Base-by-base conservation (phyloP, 2,329 filamentous ascomycete genomes). In the Scytalidium sp. region DNA sequence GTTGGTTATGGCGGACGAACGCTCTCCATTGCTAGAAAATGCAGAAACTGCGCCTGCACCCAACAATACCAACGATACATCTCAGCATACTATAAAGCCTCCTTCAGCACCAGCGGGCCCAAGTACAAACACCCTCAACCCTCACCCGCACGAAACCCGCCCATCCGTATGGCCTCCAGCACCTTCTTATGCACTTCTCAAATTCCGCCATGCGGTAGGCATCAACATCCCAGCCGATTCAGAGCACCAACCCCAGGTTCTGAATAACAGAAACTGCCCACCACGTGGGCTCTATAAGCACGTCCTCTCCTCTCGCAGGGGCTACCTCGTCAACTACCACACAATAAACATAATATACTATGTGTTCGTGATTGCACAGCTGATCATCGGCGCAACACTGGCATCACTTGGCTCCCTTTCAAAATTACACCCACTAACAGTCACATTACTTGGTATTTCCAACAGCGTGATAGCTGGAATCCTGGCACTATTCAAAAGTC, bases 401-500 rank as follows among this genome's bases (percentile, higher is more conserved):
- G 76, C 75, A 1, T 69, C 72, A 0, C 63, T 79, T 8, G 75
- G 76, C 0, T 67, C 75, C 0, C 60, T 62, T 0, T 69, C 75
- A 15, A 70, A 76, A 2, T 67, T 75, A 15, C 75, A 84, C 54
- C 64, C 78, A 17, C 69, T 74, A 19, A 79, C 56, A 5, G 60
- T 87, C 61, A 81, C 80, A 9, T 64, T 79, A 1, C 68, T 87
- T 1, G 83, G 84, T 3, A 81, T 81, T 1, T 62, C 81, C 10
- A 87, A 87, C 58, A 85, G 81, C 2, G 65, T 83, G 3, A 72
- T 85, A 5, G 84, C 84, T 1, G 83, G 84, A 15, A 67, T 84
- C 1, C 65, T 87, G 19, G 81, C 82, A 0, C 73, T 79, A 7
- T 60, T 79, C 43, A 78, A 77, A 58, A 74, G 75, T 3, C 75